Evolutionary conservation across 441 rosid species (phyloP).

Genomic region (Rhodomyrtus psidioides): DNA sequence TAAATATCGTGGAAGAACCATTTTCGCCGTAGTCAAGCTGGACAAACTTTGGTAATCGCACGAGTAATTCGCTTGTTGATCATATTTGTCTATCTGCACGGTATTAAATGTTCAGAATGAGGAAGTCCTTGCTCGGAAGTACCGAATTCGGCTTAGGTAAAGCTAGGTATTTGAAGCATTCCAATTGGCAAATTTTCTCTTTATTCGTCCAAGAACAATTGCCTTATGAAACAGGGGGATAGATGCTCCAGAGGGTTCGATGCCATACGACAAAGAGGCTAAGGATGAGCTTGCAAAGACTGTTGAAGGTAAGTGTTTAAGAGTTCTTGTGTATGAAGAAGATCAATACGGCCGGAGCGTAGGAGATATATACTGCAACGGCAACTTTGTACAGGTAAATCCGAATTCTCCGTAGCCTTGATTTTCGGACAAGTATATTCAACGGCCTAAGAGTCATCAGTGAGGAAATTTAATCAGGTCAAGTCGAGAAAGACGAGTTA

Average conservation of each 20-base stretch:
- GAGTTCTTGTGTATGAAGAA: conserved; percentile 42
- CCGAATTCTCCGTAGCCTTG: not conserved
- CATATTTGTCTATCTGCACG: conserved; percentile 15
- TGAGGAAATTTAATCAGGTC: not conserved
- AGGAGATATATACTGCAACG: conserved; percentile 71
- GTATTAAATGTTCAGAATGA: conserved; percentile 28
- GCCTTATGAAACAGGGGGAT: conserved; percentile 46
- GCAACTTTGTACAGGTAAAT: conserved; percentile 44
- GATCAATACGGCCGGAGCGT: conserved; percentile 68
- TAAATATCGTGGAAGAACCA: not conserved
- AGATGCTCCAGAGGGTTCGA: conserved; percentile 74
- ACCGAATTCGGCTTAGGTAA: conserved; percentile 62
- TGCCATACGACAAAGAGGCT: conserved; percentile 71
- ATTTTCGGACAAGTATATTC: not conserved
- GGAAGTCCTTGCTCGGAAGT: conserved; percentile 65
- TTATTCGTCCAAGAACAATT: not conserved
- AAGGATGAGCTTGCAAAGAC: conserved; percentile 53
- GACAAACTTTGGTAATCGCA: not conserved
- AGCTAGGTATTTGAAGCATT: not conserved
- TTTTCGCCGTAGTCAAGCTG: not conserved
- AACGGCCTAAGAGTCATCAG: not conserved
- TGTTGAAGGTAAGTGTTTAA: conserved; percentile 52
- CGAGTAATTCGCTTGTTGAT: not conserved
- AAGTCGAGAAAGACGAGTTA: not conserved
- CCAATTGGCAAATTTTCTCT: not conserved